phyloP scores from a whole-genome alignment of 331 rosid genomes.

The Quercus lobata region DNA sequence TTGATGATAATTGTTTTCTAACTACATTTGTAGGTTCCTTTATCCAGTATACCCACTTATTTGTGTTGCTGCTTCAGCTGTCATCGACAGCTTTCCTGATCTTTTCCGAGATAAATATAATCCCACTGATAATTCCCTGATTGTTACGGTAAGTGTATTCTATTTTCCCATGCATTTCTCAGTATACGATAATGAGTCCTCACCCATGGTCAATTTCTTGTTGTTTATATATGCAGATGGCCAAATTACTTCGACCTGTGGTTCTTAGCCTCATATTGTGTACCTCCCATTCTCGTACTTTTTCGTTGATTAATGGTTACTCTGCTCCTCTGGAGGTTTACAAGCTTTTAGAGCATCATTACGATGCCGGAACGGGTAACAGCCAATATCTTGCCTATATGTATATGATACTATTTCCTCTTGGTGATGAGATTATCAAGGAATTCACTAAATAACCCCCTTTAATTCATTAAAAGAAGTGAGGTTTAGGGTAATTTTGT shows the following conservation, averaged over 20 bases:
- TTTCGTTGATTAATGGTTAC: constrained; percentile 89
- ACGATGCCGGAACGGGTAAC: constrained; percentile 62
- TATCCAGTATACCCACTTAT: constrained; percentile 96
- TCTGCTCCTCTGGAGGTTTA: constrained; percentile 90
- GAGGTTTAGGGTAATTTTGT: background rate
- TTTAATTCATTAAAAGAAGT: background rate
- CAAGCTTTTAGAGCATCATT: constrained; percentile 88
- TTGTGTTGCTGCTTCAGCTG: constrained; percentile 95
- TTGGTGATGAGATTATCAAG: background rate
- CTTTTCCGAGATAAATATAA: constrained; percentile 65
- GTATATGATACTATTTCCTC: background rate
- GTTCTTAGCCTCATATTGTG: constrained; percentile 70
- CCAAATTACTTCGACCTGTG: constrained; percentile 77
- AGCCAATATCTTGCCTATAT: constrained; percentile 8
- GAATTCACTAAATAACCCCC: background rate
- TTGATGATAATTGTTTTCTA: constrained; percentile 2
- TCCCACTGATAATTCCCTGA: constrained; percentile 32
- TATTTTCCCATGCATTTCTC: background rate
- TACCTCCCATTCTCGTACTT: constrained; percentile 94
- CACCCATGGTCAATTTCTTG: constrained; percentile 12
- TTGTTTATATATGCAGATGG: constrained; percentile 45
- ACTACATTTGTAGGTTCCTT: constrained; percentile 64
- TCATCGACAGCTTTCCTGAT: constrained; percentile 94
- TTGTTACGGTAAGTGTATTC: constrained; percentile 49
- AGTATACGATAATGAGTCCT: constrained; percentile 5